Evolutionary conservation across 192 early-diverging fungal genomes (phyloP), one percentile per base, ranked within the genome.

Genomic region (Spizellomyces punctatus): DNA sequence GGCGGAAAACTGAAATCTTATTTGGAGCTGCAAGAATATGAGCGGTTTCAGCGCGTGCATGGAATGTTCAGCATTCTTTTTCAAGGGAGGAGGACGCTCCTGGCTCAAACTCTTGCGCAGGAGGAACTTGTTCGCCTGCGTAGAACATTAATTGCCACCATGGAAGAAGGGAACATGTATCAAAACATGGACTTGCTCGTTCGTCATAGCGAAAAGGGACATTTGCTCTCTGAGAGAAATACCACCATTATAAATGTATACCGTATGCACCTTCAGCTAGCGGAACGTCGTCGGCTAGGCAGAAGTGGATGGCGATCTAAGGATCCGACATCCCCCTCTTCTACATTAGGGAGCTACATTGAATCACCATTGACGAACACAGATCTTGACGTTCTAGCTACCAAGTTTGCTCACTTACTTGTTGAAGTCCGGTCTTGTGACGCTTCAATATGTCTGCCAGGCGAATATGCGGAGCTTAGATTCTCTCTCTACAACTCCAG

Each of bases 391-490:
- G 72, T 56, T n/a, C 27, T 72, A 8, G 47, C 62, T 16, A 41
- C 70, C 5, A 16, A 57, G 12, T 67, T 75, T 46, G 63, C 59
- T 4, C 27, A 89, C 69, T 36, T 91, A 8, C 83, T 85, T 74
- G 83, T 91, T 54, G 81, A 89, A 66, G 64, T 91, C 6, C 79
- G 80, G 42, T 76, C 79, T 4, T 86, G 81, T 67, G 79, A 80
- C 8, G 86, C 88, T 10, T 74, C 77, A 21, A 82, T 89, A 12
- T 91, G 89, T 56, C 73, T 81, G 42, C 76, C 78, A 21, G 85
- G 84, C 8, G 90, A 91, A 76, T 84, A 73, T 59, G 82, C 83
- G 1, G 89, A 91, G 58, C 77, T 88, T 54, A 72, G 79, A 10
- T 90, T 91, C 74, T 81, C 81, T 4, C 71, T 91, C 10, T 91